Conservation (phyloP, 78 protist genomes). For the Salpingoeca rosetta region DNA sequence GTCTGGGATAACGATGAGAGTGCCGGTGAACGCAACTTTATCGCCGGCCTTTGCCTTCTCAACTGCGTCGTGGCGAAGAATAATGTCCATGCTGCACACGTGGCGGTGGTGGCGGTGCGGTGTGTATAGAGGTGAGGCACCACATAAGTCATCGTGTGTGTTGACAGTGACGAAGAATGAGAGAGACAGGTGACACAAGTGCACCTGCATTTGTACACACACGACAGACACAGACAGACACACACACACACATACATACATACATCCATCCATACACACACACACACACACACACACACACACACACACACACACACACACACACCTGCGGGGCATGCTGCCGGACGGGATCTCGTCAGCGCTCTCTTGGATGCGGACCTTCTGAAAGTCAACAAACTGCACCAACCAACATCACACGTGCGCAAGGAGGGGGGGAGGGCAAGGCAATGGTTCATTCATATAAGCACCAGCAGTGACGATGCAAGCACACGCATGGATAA, state of each 20-base stretch:
- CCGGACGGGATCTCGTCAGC: constrained; percentile 83
- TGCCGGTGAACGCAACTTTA: constrained; percentile 76
- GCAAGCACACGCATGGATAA: not conserved
- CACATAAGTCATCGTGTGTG: no score
- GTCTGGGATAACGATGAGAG: constrained; percentile 93
- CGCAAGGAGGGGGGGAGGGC: no score
- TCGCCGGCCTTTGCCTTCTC: constrained; percentile 96
- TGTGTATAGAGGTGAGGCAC: not conserved
- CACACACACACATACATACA: not conserved
- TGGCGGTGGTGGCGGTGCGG: not conserved
- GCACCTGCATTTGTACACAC: not conserved
- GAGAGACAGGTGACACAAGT: not conserved
- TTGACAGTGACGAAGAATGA: not conserved
- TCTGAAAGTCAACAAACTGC: constrained; percentile 91
- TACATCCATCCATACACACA: no score
- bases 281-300: not conserved
- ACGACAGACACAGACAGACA: not conserved
- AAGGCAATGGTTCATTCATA: no score
- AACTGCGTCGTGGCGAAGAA: constrained; percentile 81
- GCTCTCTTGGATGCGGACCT: constrained; percentile 72
- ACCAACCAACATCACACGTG: no score
- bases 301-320: not conserved
- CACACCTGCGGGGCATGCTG: constrained; percentile 81
- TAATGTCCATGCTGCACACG: constrained; percentile 50
- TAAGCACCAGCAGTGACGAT: no score